Percentiles rank a stretch among this genome's conserved stretches.
phyloP scores from a whole-genome alignment of 2,329 filamentous ascomycete genomes.

The Elsinoe necatrix region DNA sequence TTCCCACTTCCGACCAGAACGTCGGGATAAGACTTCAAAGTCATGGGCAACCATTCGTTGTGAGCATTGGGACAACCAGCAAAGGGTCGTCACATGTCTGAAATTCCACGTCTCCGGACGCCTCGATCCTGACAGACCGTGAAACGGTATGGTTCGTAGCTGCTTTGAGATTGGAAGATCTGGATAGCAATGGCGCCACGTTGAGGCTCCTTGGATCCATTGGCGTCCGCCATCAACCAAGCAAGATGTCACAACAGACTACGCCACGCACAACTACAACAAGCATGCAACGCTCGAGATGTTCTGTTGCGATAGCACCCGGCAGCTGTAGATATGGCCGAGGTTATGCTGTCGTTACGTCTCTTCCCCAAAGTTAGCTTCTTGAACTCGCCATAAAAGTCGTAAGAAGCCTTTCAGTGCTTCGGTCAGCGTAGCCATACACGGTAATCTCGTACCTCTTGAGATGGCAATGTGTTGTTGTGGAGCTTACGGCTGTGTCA shows the following conservation, averaged over 20 bases:
- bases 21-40: background rate
- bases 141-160: conserved; percentile 6
- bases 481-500: no score
- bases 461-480: no score
- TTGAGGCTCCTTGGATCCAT: background rate
- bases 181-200: background rate
- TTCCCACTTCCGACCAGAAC: conserved; percentile 4
- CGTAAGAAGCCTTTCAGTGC: no score
- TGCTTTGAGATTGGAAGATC: background rate
- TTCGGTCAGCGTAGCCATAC: no score
- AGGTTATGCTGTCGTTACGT: background rate
- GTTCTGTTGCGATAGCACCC: background rate
- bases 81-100: background rate
- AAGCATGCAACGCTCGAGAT: background rate
- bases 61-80: background rate
- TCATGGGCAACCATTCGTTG: conserved; percentile 5
- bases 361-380: no score
- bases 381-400: no score
- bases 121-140: background rate
- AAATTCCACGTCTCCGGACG: background rate
- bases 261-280: background rate
- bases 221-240: background rate
- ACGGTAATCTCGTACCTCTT: no score
- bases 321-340: background rate
- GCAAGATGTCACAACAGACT: background rate